Conservation (phyloP, 1,284 basidiomycete genomes). For the Trichosporon ovoides region DNA sequence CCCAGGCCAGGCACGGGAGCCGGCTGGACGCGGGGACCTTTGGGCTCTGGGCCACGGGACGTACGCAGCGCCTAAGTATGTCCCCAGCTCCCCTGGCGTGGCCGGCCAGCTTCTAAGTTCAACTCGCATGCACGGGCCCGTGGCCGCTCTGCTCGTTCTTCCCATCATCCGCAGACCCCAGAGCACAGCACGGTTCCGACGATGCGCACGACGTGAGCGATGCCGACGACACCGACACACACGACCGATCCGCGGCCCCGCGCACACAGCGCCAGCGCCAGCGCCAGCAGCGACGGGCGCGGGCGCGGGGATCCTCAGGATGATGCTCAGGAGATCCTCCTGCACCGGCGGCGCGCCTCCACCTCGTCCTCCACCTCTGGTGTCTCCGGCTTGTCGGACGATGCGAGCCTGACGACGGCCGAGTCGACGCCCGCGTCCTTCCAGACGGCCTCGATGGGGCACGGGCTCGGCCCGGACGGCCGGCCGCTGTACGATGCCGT, state of each 20-base stretch:
- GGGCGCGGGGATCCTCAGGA: not conserved
- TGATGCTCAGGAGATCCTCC: not conserved
- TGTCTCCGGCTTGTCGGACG: not conserved
- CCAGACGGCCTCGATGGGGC: not conserved
- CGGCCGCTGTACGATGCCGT: not conserved
- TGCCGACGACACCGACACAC: not conserved
- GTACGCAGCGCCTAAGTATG: too few relatives aligned
- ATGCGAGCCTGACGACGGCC: not conserved
- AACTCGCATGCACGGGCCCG: too few relatives aligned
- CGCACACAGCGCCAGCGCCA: not conserved
- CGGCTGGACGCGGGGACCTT: too few relatives aligned
- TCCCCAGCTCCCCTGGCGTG: too few relatives aligned
- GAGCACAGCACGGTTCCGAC: too few relatives aligned
- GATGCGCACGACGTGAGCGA: too few relatives aligned
- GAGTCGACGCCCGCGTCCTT: conserved; percentile 1
- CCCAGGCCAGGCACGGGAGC: too few relatives aligned
- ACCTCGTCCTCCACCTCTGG: not conserved
- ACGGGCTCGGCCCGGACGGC: not conserved
- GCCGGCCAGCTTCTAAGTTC: too few relatives aligned
- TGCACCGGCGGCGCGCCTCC: not conserved
- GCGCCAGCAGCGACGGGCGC: not conserved
- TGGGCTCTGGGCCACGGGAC: too few relatives aligned
- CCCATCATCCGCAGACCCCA: too few relatives aligned
- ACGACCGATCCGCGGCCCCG: not conserved
- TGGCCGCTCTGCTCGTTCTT: too few relatives aligned